A percentile compares a stretch with the other conserved stretches of the same genome.
Conservation (phyloP, 1,284 basidiomycete species). For the Trametes polyzona region DNA sequence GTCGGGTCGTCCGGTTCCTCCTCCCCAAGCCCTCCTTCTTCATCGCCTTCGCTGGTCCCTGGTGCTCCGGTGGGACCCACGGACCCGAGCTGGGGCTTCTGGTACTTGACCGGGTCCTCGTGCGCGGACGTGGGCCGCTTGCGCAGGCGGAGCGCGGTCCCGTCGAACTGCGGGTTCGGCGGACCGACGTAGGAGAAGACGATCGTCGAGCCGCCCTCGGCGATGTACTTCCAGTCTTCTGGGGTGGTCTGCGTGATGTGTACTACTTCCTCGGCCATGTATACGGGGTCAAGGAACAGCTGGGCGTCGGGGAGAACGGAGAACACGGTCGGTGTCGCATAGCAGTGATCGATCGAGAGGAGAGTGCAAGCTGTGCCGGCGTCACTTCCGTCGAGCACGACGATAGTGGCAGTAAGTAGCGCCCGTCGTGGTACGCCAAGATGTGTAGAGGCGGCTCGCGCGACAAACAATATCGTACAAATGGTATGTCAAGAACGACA, state of each 20-base stretch:
- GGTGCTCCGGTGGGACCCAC: background rate
- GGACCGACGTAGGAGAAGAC: slow-evolving; percentile 82
- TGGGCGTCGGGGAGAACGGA: background rate
- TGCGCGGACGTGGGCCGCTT: slow-evolving; percentile 45
- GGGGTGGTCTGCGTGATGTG: slow-evolving; percentile 47
- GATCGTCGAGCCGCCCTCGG: slow-evolving; percentile 89
- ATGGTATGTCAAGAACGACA: background rate
- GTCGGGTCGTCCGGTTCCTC: slow-evolving; percentile 58
- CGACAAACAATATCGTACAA: slow-evolving; percentile 1
- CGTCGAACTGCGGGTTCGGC: slow-evolving; percentile 48
- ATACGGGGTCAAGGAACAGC: background rate
- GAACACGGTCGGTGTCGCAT: background rate
- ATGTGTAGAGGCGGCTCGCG: background rate
- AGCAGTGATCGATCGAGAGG: slow-evolving; percentile 4
- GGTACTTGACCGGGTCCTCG: slow-evolving; percentile 9
- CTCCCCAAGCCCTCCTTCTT: background rate
- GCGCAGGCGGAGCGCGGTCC: slow-evolving; percentile 75
- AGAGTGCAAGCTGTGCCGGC: slow-evolving; percentile 5
- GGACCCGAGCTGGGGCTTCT: background rate
- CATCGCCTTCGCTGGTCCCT: background rate
- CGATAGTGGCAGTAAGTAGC: background rate
- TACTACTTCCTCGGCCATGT: background rate
- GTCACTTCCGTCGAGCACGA: background rate
- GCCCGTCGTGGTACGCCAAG: background rate
- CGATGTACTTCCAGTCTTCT: slow-evolving; percentile 79